A percentile compares a stretch with the other conserved stretches of the same genome.
phyloP scores from a whole-genome alignment of 2,329 filamentous ascomycete species.

The Talaromyces verruculosus region DNA sequence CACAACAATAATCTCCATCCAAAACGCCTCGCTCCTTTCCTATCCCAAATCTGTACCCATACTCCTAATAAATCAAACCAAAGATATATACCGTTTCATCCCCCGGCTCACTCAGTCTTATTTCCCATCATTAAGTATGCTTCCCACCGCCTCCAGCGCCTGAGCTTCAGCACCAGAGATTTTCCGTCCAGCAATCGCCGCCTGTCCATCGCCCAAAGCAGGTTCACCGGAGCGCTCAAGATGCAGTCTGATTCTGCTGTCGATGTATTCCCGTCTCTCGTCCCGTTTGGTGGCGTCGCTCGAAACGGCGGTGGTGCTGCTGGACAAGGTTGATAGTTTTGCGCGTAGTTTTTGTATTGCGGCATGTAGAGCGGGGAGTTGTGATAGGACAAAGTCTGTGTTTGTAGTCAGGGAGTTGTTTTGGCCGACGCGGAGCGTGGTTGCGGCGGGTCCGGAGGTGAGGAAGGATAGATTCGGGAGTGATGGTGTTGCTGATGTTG shows the following conservation, averaged over 20 bases:
- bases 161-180: conserved; percentile 43
- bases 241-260: conserved; percentile 73
- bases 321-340: conserved; percentile 54
- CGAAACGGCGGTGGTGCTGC: conserved; percentile 26
- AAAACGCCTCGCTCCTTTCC: conserved; percentile 17
- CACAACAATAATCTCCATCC: background rate
- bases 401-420: conserved; percentile 46
- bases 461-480: conserved; percentile 57
- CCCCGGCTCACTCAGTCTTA: background rate
- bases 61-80: background rate
- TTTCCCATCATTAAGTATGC: conserved; percentile 31
- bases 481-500: conserved; percentile 11
- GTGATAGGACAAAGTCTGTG: conserved; percentile 72
- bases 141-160: conserved; percentile 42
- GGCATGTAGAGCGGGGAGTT: conserved; percentile 74
- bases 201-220: conserved; percentile 35
- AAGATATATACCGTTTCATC: conserved; percentile 2
- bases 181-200: conserved; percentile 40
- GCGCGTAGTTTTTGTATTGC: conserved; percentile 68
- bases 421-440: conserved; percentile 46
- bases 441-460: conserved; percentile 50
- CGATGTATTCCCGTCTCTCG: conserved; percentile 78
- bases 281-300: conserved; percentile 59
- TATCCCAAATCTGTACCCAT: background rate
- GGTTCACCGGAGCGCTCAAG: conserved; percentile 59